Base-by-base conservation (phyloP, 129 eudicot species). In the Smallanthus sonchifolius region DNA sequence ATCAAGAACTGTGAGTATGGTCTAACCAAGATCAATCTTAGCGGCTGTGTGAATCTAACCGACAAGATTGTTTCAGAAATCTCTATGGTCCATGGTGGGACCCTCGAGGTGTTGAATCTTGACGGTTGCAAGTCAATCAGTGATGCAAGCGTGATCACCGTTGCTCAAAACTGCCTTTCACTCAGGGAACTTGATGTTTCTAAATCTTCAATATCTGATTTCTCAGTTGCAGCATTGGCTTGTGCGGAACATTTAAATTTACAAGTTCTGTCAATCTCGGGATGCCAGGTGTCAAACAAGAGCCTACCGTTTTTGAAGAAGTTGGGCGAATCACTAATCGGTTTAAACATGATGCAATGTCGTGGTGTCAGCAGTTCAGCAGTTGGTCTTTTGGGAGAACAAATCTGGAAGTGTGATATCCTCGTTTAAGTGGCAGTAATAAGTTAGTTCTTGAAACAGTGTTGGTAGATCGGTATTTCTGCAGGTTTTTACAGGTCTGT, bases 161-260 rank as follows among this genome's bases (percentile, higher is more conserved):
- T 92, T 63, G 84, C 89, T 4, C 81, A 76, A 13, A 81, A 87
- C 38, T 92, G 98, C 69, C 72, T 45, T 5, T 30, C 83, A 10
- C 79, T 92, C 8, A 72, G 68, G 37, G 98, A 89, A 28, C 90
- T 92, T 8, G 84, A 92, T 63, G 81, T 92, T 64, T 87, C 96
- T 2, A 75, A 79, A 45, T 87, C 88, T 42, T 77, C 51, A 1
- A 78, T 92, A 28, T 79, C 96, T 2, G 89, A 92, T 76, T 67
- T 69, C 7, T 93, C 95, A 24, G 79, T 92, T 54, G 85, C 88
- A 15, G 83, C 86, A 24, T 66, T 92, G 81, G 88, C 95, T 63
- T 61, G 88, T 16, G 83, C 90, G 0, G 64, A 56, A 64, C 89
- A 82, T 11, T 77, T 87, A 56, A 70, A 75, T 65, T 52, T 92